phyloP scores from a whole-genome alignment of 208 protist species.

The Leishmania tropica region DNA sequence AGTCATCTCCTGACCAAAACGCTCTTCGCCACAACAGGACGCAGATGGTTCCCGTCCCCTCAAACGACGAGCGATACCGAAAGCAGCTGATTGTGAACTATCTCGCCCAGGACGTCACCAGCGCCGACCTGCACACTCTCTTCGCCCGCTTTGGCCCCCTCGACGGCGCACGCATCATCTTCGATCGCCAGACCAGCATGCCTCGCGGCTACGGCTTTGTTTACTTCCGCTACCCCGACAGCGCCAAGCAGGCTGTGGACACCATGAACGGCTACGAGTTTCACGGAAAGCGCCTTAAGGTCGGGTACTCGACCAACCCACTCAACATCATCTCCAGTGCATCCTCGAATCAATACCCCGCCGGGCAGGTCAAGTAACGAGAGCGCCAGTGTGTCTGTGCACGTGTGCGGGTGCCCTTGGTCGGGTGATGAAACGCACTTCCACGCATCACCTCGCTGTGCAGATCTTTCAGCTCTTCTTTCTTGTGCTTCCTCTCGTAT shows the following conservation, averaged over 20 bases:
- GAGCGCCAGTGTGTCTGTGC: background rate
- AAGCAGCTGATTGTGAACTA: slow-evolving; percentile 90
- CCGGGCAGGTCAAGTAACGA: background rate
- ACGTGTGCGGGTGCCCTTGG: background rate
- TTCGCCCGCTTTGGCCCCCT: slow-evolving; percentile 76
- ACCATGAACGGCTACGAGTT: slow-evolving; percentile 75
- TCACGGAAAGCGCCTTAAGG: slow-evolving; percentile 75
- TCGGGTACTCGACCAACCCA: slow-evolving; percentile 79
- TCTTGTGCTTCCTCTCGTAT: background rate
- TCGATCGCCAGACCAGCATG: slow-evolving; percentile 70
- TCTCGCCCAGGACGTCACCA: slow-evolving; percentile 64
- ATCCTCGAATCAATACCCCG: background rate
- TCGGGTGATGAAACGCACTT: background rate
- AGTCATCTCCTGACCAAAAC: slow-evolving; percentile 23
- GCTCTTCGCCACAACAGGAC: slow-evolving; percentile 30
- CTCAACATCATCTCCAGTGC: slow-evolving; percentile 52
- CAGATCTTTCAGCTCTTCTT: background rate
- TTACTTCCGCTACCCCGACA: slow-evolving; percentile 66
- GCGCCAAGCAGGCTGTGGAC: slow-evolving; percentile 59
- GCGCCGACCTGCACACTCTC: slow-evolving; percentile 56
- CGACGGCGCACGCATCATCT: slow-evolving; percentile 73
- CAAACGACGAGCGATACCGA: slow-evolving; percentile 64
- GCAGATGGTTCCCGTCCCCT: slow-evolving; percentile 38
- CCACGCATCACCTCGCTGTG: background rate
- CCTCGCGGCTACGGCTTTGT: slow-evolving; percentile 80